Evolutionary conservation across 352 stramenopile species (phyloP).

Genomic region (Plasmopara halstedii): DNA sequence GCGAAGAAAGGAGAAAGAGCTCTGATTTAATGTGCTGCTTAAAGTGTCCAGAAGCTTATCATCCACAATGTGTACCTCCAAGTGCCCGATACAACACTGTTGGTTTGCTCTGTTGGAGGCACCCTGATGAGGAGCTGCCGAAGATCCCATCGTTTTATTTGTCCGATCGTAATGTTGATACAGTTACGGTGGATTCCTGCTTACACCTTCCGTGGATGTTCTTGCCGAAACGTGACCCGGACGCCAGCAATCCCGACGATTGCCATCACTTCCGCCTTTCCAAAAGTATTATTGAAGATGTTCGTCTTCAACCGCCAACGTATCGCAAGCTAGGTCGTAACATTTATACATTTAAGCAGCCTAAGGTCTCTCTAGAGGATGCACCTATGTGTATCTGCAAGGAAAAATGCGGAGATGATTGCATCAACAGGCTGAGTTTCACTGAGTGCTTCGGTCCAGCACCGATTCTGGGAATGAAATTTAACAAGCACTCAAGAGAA

Average conservation of each 20-base stretch:
- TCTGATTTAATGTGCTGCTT: conserved; percentile 87
- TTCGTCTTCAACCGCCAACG: conserved; percentile 62
- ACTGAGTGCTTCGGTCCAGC: conserved; percentile 88
- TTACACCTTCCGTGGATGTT: conserved; percentile 75
- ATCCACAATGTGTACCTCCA: conserved; percentile 89
- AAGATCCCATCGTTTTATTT: conserved; percentile 73
- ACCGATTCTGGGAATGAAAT: conserved; percentile 45
- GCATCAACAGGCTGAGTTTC: conserved; percentile 90
- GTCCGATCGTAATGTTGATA: conserved; percentile 48
- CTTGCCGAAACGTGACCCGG: conserved; percentile 55
- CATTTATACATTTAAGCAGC: conserved; percentile 84
- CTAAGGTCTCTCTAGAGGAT: conserved; percentile 68
- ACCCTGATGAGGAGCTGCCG: conserved; percentile 65
- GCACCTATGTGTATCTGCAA: conserved; percentile 74
- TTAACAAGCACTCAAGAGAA: conserved; percentile 63
- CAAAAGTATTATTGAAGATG: conserved; percentile 56
- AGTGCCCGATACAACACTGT: conserved; percentile 89
- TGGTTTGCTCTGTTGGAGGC: conserved; percentile 86
- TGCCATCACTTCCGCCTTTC: conserved; percentile 77
- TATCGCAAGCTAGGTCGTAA: conserved; percentile 72
- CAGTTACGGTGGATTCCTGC: conserved; percentile 69
- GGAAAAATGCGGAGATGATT: conserved; percentile 83
- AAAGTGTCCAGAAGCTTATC: conserved; percentile 88
- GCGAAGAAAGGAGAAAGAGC: conserved; percentile 65
- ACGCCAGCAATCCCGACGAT: conserved; percentile 36